A percentile compares a stretch with the other conserved stretches of the same genome.
Evolutionary conservation across 345 rosid species (phyloP).

Genomic region (Sisymbrium altissimum): DNA sequence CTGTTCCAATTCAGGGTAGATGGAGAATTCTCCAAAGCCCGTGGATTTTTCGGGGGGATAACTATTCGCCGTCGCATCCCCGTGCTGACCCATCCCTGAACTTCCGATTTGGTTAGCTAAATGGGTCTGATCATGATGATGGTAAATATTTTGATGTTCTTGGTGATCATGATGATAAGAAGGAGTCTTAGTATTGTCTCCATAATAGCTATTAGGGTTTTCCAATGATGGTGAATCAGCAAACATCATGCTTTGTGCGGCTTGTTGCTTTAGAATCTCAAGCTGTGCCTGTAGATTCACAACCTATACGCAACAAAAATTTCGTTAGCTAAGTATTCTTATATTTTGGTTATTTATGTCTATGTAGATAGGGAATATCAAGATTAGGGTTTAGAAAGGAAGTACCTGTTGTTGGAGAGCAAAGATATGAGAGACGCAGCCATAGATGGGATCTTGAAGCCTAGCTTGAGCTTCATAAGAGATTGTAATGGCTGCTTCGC

Average conservation of each 20-base stretch:
- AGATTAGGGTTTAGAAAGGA: conserved; percentile 27
- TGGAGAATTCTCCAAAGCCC: conserved; percentile 55
- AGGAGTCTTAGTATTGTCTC: conserved; percentile 34
- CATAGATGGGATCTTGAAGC: conserved; percentile 94
- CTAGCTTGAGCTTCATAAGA: conserved; percentile 97
- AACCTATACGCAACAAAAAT: conserved; percentile 45
- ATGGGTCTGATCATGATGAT: conserved; percentile 35
- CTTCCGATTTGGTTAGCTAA: conserved; percentile 43
- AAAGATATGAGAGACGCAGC: conserved; percentile 92
- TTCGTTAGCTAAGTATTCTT: not conserved
- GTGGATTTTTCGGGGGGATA: conserved; percentile 40
- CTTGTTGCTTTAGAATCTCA: conserved; percentile 79
- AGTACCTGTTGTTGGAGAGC: conserved; percentile 94
- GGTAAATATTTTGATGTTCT: conserved; percentile 35
- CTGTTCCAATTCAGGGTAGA: conserved; percentile 49
- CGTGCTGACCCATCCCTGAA: conserved; percentile 28
- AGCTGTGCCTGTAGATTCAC: conserved; percentile 83
- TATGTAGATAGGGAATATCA: not conserved
- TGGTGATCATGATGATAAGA: conserved; percentile 25
- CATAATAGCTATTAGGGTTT: conserved; percentile 53
- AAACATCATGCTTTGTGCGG: conserved; percentile 49
- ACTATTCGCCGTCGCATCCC: conserved; percentile 32
- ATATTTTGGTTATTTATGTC: not conserved
- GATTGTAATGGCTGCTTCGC: conserved; percentile 88
- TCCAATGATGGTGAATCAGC: conserved; percentile 43